Evolutionary conservation across 805 yeast species (phyloP).

Genomic region (Yamadazyma sp.): DNA sequence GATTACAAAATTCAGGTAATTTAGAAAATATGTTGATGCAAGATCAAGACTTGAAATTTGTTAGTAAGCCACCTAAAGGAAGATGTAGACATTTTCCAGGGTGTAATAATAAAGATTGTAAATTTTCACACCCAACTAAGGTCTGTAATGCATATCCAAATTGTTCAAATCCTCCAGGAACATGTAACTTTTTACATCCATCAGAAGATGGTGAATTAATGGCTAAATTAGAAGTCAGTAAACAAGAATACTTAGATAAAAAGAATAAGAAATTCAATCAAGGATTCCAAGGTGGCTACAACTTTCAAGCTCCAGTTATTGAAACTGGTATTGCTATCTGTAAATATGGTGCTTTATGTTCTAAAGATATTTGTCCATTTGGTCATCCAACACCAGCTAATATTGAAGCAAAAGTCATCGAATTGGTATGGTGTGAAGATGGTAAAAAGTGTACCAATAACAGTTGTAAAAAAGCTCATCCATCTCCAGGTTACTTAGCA

Average conservation of each 20-base stretch:
- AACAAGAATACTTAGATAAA: slow-evolving; percentile 47
- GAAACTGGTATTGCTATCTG: slow-evolving; percentile 56
- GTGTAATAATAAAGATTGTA: slow-evolving; percentile 67
- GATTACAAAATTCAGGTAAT: slow-evolving; percentile 37
- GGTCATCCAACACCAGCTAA: slow-evolving; percentile 92
- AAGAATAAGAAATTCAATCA: slow-evolving; percentile 28
- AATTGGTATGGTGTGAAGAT: slow-evolving; percentile 72
- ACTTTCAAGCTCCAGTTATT: slow-evolving; percentile 19
- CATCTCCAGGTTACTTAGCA: slow-evolving; percentile 55
- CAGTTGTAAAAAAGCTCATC: slow-evolving; percentile 73
- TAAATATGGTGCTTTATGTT: slow-evolving; percentile 72
- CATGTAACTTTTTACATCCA: slow-evolving; percentile 81
- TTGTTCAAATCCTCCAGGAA: slow-evolving; percentile 77
- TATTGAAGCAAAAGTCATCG: slow-evolving; percentile 64
- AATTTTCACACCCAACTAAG: slow-evolving; percentile 76
- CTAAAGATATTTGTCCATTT: slow-evolving; percentile 77
- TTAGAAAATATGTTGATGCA: slow-evolving; percentile 42
- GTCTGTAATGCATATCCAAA: slow-evolving; percentile 71
- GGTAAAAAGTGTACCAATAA: slow-evolving; percentile 63
- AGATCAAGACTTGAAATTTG: slow-evolving; percentile 18
- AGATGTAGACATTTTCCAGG: slow-evolving; percentile 73
- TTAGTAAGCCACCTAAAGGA: slow-evolving; percentile 51
- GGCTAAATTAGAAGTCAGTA: slow-evolving; percentile 63
- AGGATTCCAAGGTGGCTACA: slow-evolving; percentile 19
- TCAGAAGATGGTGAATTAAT: slow-evolving; percentile 77